phyloP scores from a whole-genome alignment of 257 asterid genomes.

The Ehretia macrophylla region DNA sequence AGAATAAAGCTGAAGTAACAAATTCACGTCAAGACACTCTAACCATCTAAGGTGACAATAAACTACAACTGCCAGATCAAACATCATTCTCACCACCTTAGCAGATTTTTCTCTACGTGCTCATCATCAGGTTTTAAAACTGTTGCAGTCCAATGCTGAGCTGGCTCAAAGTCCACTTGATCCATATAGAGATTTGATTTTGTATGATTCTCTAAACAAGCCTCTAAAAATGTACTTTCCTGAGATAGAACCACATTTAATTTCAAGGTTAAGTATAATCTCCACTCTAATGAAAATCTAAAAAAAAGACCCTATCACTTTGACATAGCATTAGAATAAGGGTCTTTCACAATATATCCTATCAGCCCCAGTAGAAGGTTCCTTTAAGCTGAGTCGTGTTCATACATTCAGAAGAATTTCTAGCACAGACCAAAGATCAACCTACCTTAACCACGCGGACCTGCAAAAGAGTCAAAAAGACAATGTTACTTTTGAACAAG shows the following conservation, averaged over 20 bases:
- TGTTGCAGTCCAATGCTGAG: conserved; percentile 82
- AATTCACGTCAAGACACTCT: background rate
- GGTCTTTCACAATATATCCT: background rate
- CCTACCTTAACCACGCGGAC: conserved; percentile 93
- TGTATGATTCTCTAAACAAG: conserved; percentile 94
- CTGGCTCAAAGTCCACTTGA: conserved; percentile 98
- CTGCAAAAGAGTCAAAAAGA: conserved; percentile 43
- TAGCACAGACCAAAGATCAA: conserved; percentile 25
- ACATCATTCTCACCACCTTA: conserved; percentile 38
- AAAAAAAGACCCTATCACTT: background rate
- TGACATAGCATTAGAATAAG: background rate
- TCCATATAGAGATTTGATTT: conserved; percentile 94
- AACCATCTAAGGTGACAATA: background rate
- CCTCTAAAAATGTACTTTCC: conserved; percentile 89
- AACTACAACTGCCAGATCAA: background rate
- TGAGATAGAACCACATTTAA: conserved; percentile 35
- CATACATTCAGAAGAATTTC: conserved; percentile 31
- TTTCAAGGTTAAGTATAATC: background rate
- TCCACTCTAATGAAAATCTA: conserved; percentile 17
- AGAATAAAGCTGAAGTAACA: conserved; percentile 2
- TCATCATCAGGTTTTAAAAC: conserved; percentile 51
- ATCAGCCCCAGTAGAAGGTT: background rate
- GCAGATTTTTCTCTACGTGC: conserved; percentile 34
- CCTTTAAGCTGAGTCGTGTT: conserved; percentile 20
- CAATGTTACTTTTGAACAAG: background rate